Conservation (phyloP, 305 asterid species). For the Fraxinus latifolia region DNA sequence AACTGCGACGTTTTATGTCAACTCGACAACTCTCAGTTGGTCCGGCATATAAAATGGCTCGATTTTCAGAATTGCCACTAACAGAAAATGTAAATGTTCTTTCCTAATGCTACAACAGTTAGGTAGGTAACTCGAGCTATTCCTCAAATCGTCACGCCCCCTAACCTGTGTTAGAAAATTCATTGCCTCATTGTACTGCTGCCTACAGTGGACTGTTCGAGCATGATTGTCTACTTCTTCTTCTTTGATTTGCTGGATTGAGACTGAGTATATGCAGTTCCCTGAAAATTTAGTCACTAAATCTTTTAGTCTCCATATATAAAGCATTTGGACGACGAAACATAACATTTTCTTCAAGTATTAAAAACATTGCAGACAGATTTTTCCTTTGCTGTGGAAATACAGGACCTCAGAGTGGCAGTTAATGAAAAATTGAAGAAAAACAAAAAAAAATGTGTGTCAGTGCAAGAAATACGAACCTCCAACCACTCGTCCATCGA, state of each 20-base stretch:
- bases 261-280: conserved; percentile 79
- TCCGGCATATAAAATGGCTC: conserved; percentile 24
- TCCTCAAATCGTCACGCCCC: conserved; percentile 16
- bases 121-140: conserved; percentile 23
- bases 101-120: conserved; percentile 54
- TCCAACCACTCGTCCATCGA: conserved; percentile 92
- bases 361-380: not conserved
- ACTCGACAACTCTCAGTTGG: conserved; percentile 31
- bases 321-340: not conserved
- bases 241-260: conserved; percentile 65
- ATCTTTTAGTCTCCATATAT: not conserved
- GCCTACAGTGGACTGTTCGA: conserved; percentile 9
- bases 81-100: conserved; percentile 16
- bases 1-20: conserved; percentile 36
- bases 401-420: not conserved
- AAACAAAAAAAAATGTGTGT: not conserved
- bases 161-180: conserved; percentile 23
- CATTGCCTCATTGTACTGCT: conserved; percentile 23
- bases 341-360: not conserved
- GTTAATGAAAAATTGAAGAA: not conserved
- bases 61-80: conserved; percentile 24
- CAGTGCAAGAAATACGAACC: conserved; percentile 46
- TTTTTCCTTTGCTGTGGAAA: not conserved
- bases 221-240: conserved; percentile 58
- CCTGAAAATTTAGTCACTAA: conserved; percentile 37